Conservation (phyloP, 2,329 filamentous ascomycete species). For the Aspergillus pseudotamarii region DNA sequence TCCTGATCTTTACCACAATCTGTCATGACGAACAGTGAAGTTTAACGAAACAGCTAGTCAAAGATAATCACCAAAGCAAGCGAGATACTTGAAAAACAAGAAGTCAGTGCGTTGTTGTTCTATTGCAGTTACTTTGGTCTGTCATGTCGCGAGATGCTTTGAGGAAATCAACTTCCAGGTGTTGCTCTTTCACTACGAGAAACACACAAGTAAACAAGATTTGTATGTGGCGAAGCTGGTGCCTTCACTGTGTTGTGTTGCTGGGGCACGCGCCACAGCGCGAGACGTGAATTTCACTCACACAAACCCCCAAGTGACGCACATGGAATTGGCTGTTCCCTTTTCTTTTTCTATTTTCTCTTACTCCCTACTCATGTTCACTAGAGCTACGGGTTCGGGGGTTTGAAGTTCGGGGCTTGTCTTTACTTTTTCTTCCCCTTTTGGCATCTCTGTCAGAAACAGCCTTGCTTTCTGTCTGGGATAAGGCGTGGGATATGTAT, state of each 20-base stretch:
- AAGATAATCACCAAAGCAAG: background rate
- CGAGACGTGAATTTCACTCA: background rate
- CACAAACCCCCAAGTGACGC: background rate
- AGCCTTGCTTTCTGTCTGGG: background rate
- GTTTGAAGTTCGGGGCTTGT: background rate
- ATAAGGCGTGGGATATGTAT: background rate
- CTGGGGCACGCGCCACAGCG: background rate
- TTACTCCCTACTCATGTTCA: background rate
- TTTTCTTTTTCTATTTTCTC: background rate
- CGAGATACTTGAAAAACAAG: background rate
- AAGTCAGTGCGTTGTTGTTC: background rate
- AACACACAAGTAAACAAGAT: background rate
- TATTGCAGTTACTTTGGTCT: background rate
- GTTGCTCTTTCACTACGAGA: background rate
- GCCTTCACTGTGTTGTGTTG: constrained; percentile 1
- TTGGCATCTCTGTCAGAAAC: background rate
- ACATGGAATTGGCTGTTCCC: background rate
- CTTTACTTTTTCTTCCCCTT: background rate
- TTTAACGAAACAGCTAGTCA: background rate
- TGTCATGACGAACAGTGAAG: background rate
- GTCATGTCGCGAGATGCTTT: background rate
- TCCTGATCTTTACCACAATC: background rate
- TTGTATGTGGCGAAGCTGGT: background rate
- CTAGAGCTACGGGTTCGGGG: background rate
- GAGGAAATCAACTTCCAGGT: background rate